Evolutionary conservation across 2,329 filamentous ascomycete species (phyloP).

Genomic region (Akanthomyces muscarius): DNA sequence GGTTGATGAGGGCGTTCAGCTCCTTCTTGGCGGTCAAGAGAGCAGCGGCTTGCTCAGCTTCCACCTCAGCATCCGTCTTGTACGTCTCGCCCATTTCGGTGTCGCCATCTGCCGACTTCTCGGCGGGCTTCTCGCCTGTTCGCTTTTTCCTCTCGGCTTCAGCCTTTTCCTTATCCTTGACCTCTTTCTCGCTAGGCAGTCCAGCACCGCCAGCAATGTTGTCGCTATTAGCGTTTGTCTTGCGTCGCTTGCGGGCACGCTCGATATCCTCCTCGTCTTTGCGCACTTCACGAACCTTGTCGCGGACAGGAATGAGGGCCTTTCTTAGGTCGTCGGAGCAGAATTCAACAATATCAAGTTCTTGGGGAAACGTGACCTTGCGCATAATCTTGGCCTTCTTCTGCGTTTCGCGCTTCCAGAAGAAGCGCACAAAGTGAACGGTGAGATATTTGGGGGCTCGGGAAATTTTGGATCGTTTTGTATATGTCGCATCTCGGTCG

Average conservation of each 20-base stretch:
- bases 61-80: constrained; percentile 92
- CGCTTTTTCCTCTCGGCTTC: constrained; percentile 45
- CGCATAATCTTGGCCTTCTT: constrained; percentile 99
- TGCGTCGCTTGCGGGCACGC: constrained; percentile 86
- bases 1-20: constrained; percentile 71
- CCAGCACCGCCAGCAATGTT: constrained; percentile 45
- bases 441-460: constrained; percentile 92
- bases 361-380: constrained; percentile 93
- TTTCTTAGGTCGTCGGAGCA: constrained; percentile 86
- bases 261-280: constrained; percentile 95
- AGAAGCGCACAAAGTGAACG: constrained; percentile 96
- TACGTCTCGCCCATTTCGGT: constrained; percentile 71
- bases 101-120: constrained; percentile 54
- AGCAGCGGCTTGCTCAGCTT: constrained; percentile 74
- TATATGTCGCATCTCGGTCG: constrained; percentile 76
- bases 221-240: constrained; percentile 53
- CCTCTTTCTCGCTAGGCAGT: constrained; percentile 48
- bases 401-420: constrained; percentile 91
- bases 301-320: constrained; percentile 82
- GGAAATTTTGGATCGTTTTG: constrained; percentile 84
- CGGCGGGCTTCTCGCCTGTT: constrained; percentile 32
- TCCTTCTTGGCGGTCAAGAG: constrained; percentile 84
- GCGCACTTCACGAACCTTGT: constrained; percentile 90
- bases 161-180: constrained; percentile 48
- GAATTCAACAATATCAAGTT: constrained; percentile 90